Conservation (phyloP, 257 asterid species). For the Ocimum tenuiflorum region DNA sequence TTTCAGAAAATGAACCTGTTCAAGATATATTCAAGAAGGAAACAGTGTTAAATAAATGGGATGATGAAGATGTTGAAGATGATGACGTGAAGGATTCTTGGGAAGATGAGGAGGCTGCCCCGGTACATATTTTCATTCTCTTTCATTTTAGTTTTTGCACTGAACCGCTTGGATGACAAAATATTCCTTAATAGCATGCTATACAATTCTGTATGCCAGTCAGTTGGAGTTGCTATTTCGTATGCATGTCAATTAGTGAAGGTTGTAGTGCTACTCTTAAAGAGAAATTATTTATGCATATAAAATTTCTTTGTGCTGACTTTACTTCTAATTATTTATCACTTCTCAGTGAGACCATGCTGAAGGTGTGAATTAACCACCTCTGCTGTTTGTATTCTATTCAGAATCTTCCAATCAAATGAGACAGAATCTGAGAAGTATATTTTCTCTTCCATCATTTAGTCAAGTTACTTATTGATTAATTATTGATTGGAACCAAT, state of each 20-base stretch:
- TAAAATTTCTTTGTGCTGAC: background rate
- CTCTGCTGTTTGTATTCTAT: background rate
- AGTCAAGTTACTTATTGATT: background rate
- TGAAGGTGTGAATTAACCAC: background rate
- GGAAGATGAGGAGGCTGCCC: conserved; percentile 84
- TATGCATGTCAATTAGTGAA: background rate
- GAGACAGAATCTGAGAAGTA: background rate
- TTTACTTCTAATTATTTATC: background rate
- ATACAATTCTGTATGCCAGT: background rate
- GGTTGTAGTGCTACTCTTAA: background rate
- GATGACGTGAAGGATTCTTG: conserved; percentile 79
- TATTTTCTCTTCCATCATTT: background rate
- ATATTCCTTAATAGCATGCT: background rate
- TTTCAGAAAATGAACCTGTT: conserved; percentile 68
- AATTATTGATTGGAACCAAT: background rate
- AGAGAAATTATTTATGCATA: background rate
- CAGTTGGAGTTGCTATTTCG: background rate
- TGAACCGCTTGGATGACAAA: background rate
- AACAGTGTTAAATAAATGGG: conserved; percentile 54
- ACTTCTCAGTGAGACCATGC: background rate
- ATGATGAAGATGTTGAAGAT: conserved; percentile 78
- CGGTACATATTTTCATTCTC: conserved; percentile 24
- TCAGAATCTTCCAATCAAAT: background rate
- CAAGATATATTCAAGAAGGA: conserved; percentile 41
- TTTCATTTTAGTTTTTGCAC: background rate